These are phyloP conservation scores for Exophiala xenobiotica DNA, from an alignment of 2,329 filamentous ascomycete species.

Conservation along the genomic window DNA sequence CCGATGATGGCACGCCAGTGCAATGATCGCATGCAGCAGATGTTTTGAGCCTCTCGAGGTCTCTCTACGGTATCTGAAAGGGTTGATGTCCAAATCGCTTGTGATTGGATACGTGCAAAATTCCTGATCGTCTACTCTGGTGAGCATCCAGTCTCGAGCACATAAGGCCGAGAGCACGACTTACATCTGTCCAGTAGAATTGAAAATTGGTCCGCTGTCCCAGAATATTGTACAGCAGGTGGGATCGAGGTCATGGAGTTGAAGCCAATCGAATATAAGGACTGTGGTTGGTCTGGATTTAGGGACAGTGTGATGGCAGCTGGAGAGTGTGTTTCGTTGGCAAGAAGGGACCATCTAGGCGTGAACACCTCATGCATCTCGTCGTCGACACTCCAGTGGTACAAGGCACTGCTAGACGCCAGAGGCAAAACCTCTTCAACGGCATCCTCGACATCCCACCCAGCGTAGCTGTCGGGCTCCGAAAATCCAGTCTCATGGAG, in stretches of 20 bases:
- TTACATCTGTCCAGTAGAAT: background rate
- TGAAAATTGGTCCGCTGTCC: background rate
- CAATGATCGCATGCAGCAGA: slow-evolving; percentile 2
- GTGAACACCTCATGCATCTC: no score
- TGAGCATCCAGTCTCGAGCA: background rate
- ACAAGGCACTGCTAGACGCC: no score
- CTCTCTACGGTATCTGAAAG: background rate
- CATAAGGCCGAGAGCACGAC: background rate
- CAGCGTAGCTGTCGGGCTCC: no score
- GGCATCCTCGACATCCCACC: no score
- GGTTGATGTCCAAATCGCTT: background rate
- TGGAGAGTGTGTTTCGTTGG: no score
- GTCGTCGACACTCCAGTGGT: no score
- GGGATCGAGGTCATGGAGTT: background rate
- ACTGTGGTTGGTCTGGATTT: background rate
- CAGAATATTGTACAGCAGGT: background rate
- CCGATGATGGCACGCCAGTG: slow-evolving; percentile 1
- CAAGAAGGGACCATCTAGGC: no score
- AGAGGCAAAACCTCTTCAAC: no score
- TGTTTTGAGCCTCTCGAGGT: slow-evolving; percentile 1
- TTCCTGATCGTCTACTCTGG: background rate
- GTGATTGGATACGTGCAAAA: slow-evolving; percentile 2
- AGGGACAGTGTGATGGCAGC: no score
- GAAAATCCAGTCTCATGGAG: no score
- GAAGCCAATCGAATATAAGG: background rate